Evolutionary conservation across 495 filamentous ascomycete species (phyloP).

Genomic region (Talaromyces stipitatus): DNA sequence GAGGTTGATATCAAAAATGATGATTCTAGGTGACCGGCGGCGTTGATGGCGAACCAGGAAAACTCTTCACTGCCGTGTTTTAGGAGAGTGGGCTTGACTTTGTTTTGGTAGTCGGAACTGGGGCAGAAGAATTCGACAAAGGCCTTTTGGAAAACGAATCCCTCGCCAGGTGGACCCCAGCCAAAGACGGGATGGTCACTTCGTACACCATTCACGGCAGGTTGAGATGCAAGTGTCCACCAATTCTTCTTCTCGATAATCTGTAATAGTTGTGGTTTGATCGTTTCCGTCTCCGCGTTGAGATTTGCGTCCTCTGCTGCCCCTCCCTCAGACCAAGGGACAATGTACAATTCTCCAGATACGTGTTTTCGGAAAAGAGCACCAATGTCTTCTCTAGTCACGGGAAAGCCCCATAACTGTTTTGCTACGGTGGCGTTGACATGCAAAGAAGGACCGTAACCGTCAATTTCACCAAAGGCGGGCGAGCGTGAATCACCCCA

Average conservation of each 20-base stretch:
- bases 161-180: constrained; percentile 80
- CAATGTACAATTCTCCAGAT: constrained; percentile 58
- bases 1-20: constrained; percentile 25
- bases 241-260: constrained; percentile 69
- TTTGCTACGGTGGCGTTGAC: constrained; percentile 70
- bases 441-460: constrained; percentile 86
- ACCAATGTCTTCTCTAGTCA: constrained; percentile 59
- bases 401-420: constrained; percentile 76
- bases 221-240: constrained; percentile 97
- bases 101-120: constrained; percentile 52
- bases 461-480: constrained; percentile 93
- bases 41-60: constrained; percentile 80
- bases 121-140: constrained; percentile 96
- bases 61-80: constrained; percentile 53
- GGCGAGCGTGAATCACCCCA: constrained; percentile 89
- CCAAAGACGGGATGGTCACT: constrained; percentile 77
- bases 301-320: constrained; percentile 43
- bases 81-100: constrained; percentile 53
- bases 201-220: constrained; percentile 77
- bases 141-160: constrained; percentile 96
- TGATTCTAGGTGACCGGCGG: constrained; percentile 59
- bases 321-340: constrained; percentile 92
- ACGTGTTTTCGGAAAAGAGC: constrained; percentile 74
- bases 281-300: constrained; percentile 74
- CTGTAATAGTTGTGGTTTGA: constrained; percentile 61